Evolutionary conservation across 2,329 filamentous ascomycete genomes (phyloP).

Genomic region (Clarireedia monteithiana): DNA sequence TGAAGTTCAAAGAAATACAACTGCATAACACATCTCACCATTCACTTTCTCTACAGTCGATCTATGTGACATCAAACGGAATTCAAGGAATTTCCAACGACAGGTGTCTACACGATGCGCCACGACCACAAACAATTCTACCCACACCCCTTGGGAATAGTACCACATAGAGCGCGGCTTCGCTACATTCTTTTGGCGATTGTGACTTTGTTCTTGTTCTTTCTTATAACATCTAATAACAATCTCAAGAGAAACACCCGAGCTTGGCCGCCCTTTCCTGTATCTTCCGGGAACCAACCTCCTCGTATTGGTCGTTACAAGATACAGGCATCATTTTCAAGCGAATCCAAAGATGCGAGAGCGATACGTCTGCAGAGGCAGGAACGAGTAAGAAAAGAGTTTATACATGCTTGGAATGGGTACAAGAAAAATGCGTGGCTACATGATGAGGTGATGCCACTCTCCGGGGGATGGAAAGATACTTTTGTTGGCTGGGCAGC

Average conservation of each 20-base stretch:
- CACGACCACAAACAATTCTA: too few species aligned
- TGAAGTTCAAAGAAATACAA: too few species aligned
- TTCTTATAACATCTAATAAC: neutral
- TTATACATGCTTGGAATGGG: slow-evolving; percentile 51
- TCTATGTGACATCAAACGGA: too few species aligned
- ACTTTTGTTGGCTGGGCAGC: slow-evolving; percentile 87
- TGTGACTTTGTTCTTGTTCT: neutral
- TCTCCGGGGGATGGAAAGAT: slow-evolving; percentile 58
- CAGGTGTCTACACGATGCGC: too few species aligned
- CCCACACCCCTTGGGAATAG: too few species aligned
- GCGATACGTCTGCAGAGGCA: neutral
- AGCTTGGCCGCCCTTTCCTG: neutral
- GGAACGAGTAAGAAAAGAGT: slow-evolving; percentile 12
- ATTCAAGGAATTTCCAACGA: too few species aligned
- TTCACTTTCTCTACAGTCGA: too few species aligned
- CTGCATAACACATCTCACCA: too few species aligned
- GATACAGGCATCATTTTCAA: slow-evolving; percentile 3
- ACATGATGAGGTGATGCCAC: slow-evolving; percentile 74
- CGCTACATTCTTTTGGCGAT: neutral
- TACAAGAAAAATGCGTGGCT: slow-evolving; percentile 74
- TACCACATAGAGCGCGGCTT: too few species aligned
- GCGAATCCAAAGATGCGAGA: neutral
- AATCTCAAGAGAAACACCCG: neutral
- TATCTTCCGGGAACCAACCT: neutral
- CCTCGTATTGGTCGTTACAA: neutral